Percentiles rank a stretch among this genome's conserved stretches.
These are phyloP conservation scores for Millerago galiae DNA, from an alignment of 805 yeast genomes.

Conservation along the genomic window DNA sequence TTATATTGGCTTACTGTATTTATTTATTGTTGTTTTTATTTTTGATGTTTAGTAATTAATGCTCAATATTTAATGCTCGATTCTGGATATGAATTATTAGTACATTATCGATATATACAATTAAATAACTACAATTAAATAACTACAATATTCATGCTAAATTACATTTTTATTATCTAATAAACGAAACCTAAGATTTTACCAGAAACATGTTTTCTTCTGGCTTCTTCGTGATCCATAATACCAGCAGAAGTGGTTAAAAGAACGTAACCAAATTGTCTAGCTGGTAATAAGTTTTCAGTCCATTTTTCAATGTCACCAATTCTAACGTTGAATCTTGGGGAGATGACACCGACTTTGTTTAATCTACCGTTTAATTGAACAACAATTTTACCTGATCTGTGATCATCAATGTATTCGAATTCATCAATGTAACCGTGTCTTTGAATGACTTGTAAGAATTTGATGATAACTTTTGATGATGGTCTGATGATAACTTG, in stretches of 20 bases:
- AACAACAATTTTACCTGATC: constrained; percentile 95
- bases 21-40: not conserved
- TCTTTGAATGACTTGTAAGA: constrained; percentile 94
- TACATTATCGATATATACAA: too few relatives aligned
- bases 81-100: too few relatives aligned
- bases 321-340: constrained; percentile 96
- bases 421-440: constrained; percentile 99
- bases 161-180: constrained; percentile 34
- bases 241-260: constrained; percentile 99
- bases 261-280: constrained; percentile 98
- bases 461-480: constrained; percentile 96
- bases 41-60: too few relatives aligned
- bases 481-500: constrained; percentile 98
- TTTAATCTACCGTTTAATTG: constrained; percentile 96
- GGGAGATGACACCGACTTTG: constrained; percentile 98
- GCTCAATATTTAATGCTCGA: too few relatives aligned
- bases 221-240: constrained; percentile 99
- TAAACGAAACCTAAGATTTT: constrained; percentile 97
- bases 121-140: not conserved
- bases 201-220: constrained; percentile 99
- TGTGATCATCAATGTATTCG: constrained; percentile 98
- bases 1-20: too few relatives aligned
- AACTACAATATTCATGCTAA: constrained; percentile 4
- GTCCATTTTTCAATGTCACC: constrained; percentile 98
- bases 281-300: constrained; percentile 95